Percentiles rank a stretch among this genome's conserved stretches.
phyloP scores from a whole-genome alignment of 805 yeast species.

The Saccharomycopsis fodiens region DNA sequence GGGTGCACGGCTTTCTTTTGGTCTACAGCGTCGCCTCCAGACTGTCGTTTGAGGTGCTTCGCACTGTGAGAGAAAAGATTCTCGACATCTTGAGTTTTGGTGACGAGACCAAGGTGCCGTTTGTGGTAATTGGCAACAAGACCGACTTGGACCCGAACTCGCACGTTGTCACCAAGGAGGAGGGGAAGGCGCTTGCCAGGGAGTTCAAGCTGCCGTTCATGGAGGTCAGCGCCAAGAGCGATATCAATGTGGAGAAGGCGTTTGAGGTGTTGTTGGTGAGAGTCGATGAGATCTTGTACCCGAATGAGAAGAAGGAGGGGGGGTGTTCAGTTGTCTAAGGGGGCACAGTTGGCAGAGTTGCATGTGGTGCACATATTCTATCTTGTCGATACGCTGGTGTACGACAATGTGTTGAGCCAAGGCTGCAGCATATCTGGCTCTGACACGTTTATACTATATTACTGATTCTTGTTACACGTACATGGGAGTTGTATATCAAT shows the following conservation, averaged over 20 bases:
- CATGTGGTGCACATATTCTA: too few relatives aligned
- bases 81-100: constrained; percentile 41
- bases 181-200: constrained; percentile 55
- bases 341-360: too few relatives aligned
- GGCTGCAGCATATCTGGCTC: background rate
- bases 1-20: constrained; percentile 75
- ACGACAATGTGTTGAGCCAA: too few relatives aligned
- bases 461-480: too few relatives aligned
- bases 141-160: constrained; percentile 43
- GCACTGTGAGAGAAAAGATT: constrained; percentile 75
- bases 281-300: constrained; percentile 38
- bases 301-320: constrained; percentile 12
- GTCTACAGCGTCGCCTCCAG: constrained; percentile 77
- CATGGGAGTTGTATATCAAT: too few relatives aligned
- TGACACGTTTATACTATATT: background rate
- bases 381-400: too few relatives aligned
- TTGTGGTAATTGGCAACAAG: constrained; percentile 72
- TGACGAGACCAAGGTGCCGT: constrained; percentile 57
- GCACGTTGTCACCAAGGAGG: constrained; percentile 41
- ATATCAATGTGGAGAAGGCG: constrained; percentile 56
- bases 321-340: constrained; percentile 16
- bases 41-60: constrained; percentile 69
- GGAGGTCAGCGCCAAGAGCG: constrained; percentile 77
- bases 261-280: constrained; percentile 53
- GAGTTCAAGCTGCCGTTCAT: constrained; percentile 64